phyloP scores from a whole-genome alignment of 2,329 filamentous ascomycete genomes.

The Alternaria burnsii region DNA sequence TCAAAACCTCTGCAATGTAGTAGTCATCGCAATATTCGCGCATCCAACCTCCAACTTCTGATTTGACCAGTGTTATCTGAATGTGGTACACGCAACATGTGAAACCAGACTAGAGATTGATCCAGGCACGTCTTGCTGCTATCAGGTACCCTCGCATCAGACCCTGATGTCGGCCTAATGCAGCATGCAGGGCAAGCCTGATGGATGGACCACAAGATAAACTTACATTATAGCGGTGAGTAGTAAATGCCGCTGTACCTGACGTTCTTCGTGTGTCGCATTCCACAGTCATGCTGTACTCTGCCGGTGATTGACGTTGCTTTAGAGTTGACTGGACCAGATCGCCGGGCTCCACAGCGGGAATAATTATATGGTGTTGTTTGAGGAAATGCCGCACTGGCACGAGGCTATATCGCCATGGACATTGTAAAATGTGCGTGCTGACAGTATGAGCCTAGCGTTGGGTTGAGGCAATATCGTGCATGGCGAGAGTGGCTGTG shows the following conservation, averaged over 20 bases:
- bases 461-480: constrained; percentile 6
- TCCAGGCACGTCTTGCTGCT: background rate
- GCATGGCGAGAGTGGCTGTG: constrained; percentile 11
- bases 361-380: constrained; percentile 18
- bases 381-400: constrained; percentile 19
- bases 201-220: constrained; percentile 13
- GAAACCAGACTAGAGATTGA: background rate
- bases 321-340: constrained; percentile 28
- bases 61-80: background rate
- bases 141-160: constrained; percentile 11
- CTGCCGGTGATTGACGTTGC: constrained; percentile 21
- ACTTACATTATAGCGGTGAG: constrained; percentile 12
- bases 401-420: background rate
- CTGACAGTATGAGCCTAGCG: constrained; percentile 6
- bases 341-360: constrained; percentile 25
- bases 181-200: constrained; percentile 14
- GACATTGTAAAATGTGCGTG: background rate
- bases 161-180: constrained; percentile 1
- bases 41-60: background rate
- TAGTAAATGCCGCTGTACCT: background rate
- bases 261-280: constrained; percentile 4
- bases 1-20: background rate
- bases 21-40: constrained; percentile 2
- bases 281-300: constrained; percentile 7
- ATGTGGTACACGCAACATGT: background rate